Conservation (phyloP, 2,329 filamentous ascomycete species). For the Aspergillus novofumigatus region DNA sequence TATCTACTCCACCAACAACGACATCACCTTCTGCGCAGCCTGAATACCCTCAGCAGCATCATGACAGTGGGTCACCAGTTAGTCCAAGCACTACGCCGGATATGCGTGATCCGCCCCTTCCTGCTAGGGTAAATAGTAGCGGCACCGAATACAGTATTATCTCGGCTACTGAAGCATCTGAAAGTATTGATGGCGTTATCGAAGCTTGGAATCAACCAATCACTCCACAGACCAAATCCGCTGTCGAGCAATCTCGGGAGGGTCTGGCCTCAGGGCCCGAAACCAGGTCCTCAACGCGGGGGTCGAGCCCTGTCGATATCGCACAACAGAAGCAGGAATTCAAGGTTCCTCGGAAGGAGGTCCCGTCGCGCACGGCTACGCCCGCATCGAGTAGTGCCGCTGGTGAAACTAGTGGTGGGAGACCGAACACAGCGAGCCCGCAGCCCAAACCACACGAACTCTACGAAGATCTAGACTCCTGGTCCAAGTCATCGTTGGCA, state of each 20-base stretch:
- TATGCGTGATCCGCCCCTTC: conserved; percentile 10
- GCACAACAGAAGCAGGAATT: conserved; percentile 9
- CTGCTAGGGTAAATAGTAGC: conserved; percentile 26
- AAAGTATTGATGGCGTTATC: conserved; percentile 43
- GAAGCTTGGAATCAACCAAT: conserved; percentile 41
- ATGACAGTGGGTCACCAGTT: conserved; percentile 16
- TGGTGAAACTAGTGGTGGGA: conserved; percentile 1
- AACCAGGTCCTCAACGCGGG: conserved; percentile 8
- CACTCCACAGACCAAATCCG: conserved; percentile 15
- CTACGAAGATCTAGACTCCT: conserved; percentile 52
- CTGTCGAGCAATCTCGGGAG: conserved; percentile 8
- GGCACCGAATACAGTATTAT: conserved; percentile 23
- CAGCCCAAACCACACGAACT: conserved; percentile 36
- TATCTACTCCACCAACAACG: conserved; percentile 7
- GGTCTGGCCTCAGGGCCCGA: conserved; percentile 8
- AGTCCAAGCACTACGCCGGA: conserved; percentile 19
- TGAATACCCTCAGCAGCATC: conserved; percentile 1
- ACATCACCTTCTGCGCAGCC: conserved; percentile 6
- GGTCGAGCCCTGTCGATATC: conserved; percentile 11
- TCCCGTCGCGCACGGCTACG: not conserved
- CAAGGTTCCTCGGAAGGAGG: conserved; percentile 1
- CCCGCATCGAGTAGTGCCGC: not conserved
- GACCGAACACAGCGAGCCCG: conserved; percentile 6
- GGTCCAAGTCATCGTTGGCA: conserved; percentile 54
- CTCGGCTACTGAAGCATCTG: conserved; percentile 25